Percentiles rank a stretch among this genome's conserved stretches.
Evolutionary conservation across 495 filamentous ascomycete genomes (phyloP).

Genomic region (Cercophora samala): DNA sequence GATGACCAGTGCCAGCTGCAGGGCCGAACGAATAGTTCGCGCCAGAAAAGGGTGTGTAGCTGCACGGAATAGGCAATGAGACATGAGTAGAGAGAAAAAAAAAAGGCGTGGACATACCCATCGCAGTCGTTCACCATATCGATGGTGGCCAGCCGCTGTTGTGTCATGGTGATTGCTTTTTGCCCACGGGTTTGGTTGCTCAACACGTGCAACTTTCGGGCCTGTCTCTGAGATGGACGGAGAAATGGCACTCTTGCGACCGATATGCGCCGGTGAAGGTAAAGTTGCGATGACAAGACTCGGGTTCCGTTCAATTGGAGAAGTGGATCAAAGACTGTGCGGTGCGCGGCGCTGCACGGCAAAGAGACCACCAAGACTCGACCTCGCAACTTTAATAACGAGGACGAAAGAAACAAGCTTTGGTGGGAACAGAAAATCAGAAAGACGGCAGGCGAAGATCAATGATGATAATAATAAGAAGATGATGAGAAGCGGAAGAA

Average conservation of each 20-base stretch:
- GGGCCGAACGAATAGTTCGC: background rate
- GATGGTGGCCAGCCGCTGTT: constrained; percentile 24
- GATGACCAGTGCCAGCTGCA: background rate
- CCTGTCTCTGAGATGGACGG: background rate
- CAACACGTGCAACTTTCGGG: background rate
- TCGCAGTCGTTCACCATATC: constrained; percentile 56
- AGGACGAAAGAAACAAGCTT: background rate
- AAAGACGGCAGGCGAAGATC: background rate
- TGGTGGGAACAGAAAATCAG: background rate
- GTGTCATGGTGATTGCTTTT: constrained; percentile 8
- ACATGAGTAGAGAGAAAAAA: background rate
- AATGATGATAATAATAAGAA: background rate
- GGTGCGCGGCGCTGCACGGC: background rate
- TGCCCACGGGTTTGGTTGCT: background rate
- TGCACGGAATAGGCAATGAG: background rate
- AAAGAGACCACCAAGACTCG: background rate
- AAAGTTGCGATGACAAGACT: background rate
- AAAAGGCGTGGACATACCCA: constrained; percentile 51
- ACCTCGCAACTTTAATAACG: background rate
- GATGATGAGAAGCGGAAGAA: background rate
- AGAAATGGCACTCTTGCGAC: background rate
- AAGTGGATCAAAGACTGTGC: constrained; percentile 3
- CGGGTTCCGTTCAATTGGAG: background rate
- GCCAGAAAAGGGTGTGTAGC: background rate
- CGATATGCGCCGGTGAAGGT: background rate